A percentile compares a stretch with the other conserved stretches of the same genome.
These are phyloP conservation scores for Pythium oligandrum DNA, from an alignment of 352 stramenopile species.

Conservation along the genomic window DNA sequence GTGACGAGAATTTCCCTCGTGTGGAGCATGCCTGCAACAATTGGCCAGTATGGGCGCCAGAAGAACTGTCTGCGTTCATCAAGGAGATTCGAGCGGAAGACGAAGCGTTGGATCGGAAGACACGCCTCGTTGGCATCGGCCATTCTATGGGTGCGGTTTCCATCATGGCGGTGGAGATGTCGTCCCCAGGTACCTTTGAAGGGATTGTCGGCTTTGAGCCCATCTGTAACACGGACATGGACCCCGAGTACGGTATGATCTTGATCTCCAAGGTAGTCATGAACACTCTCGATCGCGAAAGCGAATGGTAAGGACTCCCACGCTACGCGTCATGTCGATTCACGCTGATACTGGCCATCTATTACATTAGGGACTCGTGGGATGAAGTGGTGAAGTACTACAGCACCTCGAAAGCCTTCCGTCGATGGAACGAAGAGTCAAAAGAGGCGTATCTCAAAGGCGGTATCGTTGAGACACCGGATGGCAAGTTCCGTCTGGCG, in stretches of 20 bases:
- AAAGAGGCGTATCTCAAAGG: too few species aligned
- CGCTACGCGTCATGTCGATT: conserved; percentile 12
- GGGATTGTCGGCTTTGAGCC: conserved; percentile 31
- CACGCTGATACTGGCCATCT: conserved; percentile 6
- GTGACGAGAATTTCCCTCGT: conserved; percentile 3
- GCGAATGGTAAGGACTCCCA: background rate
- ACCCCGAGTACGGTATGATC: background rate
- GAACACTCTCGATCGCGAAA: conserved; percentile 1
- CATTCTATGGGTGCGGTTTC: conserved; percentile 13
- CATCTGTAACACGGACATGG: conserved; percentile 17
- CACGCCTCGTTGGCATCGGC: conserved; percentile 5
- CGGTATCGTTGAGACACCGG: background rate
- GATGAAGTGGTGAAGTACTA: too few species aligned
- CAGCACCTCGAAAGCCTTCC: too few species aligned
- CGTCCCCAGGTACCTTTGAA: conserved; percentile 24
- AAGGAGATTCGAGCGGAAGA: background rate
- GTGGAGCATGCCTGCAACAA: conserved; percentile 6
- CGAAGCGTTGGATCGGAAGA: background rate
- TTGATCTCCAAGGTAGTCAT: conserved; percentile 1
- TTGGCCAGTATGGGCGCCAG: conserved; percentile 4
- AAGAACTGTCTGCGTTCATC: conserved; percentile 11
- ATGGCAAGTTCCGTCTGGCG: conserved; percentile 15
- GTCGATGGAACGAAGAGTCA: too few species aligned
- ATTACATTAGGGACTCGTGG: too few species aligned
- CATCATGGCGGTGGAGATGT: conserved; percentile 29